Conservation (phyloP, 1,284 basidiomycete genomes). For the Veloboletus limbatus region DNA sequence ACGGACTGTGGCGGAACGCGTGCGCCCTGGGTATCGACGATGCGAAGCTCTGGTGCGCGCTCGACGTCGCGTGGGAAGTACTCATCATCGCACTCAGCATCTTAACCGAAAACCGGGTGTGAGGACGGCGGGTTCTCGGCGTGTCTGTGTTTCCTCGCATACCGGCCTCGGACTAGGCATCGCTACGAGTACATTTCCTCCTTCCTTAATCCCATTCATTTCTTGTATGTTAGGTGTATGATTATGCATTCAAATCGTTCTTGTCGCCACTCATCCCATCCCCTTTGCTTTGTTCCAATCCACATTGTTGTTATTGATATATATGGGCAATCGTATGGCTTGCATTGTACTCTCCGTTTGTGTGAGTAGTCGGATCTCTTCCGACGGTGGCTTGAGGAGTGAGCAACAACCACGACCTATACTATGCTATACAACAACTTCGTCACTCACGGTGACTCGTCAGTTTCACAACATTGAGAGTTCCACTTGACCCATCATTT, state of each 20-base stretch:
- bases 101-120: constrained; percentile 24
- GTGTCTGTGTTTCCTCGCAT: neutral
- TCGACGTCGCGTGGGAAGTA: constrained; percentile 57
- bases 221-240: constrained; percentile 21
- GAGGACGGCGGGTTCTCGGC: constrained; percentile 1
- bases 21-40: constrained; percentile 60
- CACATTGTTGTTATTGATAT: constrained; percentile 24
- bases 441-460: no score
- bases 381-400: no score
- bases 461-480: no score
- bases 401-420: no score
- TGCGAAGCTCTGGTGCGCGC: constrained; percentile 48
- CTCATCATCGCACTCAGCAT: constrained; percentile 40
- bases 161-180: constrained; percentile 12
- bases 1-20: constrained; percentile 60
- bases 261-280: neutral
- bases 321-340: constrained; percentile 19
- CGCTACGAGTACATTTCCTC: neutral
- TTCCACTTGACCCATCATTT: no score
- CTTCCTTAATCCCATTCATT: constrained; percentile 18
- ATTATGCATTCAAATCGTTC: constrained; percentile 8
- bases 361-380: neutral
- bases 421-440: no score
- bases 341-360: constrained; percentile 1
- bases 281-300: neutral